These are phyloP conservation scores for Colletotrichum gloeosporioides DNA, from an alignment of 2,329 filamentous ascomycete species.

Conservation along the genomic window DNA sequence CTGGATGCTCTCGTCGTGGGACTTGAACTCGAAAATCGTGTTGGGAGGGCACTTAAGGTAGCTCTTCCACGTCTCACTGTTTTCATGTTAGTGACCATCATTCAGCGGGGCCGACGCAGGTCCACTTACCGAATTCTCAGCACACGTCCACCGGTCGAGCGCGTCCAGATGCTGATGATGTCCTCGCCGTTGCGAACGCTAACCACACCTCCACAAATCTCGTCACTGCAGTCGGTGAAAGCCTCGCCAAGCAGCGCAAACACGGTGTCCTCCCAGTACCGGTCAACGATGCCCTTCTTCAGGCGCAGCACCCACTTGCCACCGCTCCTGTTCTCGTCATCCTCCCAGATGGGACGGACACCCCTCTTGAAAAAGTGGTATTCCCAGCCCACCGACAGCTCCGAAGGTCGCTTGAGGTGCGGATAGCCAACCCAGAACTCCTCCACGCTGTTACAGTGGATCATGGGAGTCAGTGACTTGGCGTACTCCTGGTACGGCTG, in stretches of 20 bases:
- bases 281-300: constrained; percentile 96
- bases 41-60: constrained; percentile 85
- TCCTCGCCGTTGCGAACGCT: constrained; percentile 96
- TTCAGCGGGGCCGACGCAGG: background rate
- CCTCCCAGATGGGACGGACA: constrained; percentile 97
- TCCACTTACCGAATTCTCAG: constrained; percentile 87
- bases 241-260: constrained; percentile 92
- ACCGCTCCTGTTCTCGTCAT: constrained; percentile 93
- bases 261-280: constrained; percentile 95
- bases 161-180: constrained; percentile 97
- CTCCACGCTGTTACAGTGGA: constrained; percentile 80
- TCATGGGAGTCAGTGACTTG: constrained; percentile 90
- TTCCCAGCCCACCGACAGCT: constrained; percentile 89
- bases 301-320: constrained; percentile 97
- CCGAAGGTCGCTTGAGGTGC: constrained; percentile 88
- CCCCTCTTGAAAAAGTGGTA: constrained; percentile 98
- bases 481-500: constrained; percentile 90
- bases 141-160: constrained; percentile 89
- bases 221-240: constrained; percentile 89
- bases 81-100: background rate
- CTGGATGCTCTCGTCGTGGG: constrained; percentile 93
- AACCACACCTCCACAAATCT: constrained; percentile 93
- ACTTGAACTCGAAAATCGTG: constrained; percentile 93
- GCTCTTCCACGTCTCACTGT: constrained; percentile 91
- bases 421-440: constrained; percentile 91